phyloP scores from a whole-genome alignment of 192 early-diverging fungal genomes.

The Coemansia aciculifera region DNA sequence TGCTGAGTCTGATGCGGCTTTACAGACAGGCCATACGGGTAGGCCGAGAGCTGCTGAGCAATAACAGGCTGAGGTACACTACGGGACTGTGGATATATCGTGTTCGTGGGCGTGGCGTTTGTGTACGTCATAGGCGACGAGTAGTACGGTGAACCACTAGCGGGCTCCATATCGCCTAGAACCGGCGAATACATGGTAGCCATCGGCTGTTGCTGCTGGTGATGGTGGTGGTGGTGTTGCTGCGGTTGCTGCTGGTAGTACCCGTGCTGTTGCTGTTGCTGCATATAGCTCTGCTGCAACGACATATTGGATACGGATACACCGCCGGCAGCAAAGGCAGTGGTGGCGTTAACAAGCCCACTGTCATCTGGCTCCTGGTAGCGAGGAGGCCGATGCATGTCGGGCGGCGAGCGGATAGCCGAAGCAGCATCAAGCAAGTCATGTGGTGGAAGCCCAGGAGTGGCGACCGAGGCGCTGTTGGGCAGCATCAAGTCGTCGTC shows the following conservation, averaged over 20 bases:
- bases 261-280: conserved; percentile 14
- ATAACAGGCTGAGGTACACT: conserved; percentile 15
- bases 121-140: conserved; percentile 31
- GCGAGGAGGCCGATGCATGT: conserved; percentile 12
- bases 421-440: conserved; percentile 19
- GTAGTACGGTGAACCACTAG: conserved; percentile 34
- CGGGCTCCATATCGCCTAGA: conserved; percentile 24
- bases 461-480: conserved; percentile 20
- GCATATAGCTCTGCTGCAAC: conserved; percentile 17
- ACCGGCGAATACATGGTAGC: conserved; percentile 38
- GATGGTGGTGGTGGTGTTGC: conserved; percentile 19
- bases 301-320: conserved; percentile 11
- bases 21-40: conserved; percentile 36
- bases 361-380: conserved; percentile 6
- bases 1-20: conserved; percentile 27
- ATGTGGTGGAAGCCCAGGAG: conserved; percentile 17
- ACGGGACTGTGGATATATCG: conserved; percentile 20
- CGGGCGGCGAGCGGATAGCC: conserved; percentile 13
- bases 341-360: conserved; percentile 4
- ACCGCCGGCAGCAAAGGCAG: conserved; percentile 14
- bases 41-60: conserved; percentile 17
- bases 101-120: conserved; percentile 15
- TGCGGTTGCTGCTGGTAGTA: neutral
- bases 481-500: conserved; percentile 28
- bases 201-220: conserved; percentile 22